Evolutionary conservation across 345 rosid species (phyloP), one percentile per base, ranked within the genome.

Genomic region (Mangifera indica): DNA sequence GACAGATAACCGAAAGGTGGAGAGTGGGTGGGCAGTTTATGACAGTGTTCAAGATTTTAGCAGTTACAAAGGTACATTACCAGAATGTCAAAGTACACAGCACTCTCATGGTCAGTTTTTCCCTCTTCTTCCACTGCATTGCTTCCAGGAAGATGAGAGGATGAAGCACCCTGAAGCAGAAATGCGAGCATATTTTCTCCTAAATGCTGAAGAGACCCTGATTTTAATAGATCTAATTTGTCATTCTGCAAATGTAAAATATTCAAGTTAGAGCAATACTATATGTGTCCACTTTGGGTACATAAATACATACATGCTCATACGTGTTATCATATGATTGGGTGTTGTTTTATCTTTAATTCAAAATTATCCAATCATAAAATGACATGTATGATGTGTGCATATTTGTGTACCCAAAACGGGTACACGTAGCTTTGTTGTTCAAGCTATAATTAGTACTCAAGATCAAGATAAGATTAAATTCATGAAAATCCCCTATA

Each of bases 161-260:
- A 86, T 74, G 97, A 58, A 74, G 80, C 96, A 82, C 77, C 76
- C 44, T 83, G 92, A 71, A 89, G 81, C 57, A 95, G 91, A 83
- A 92, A 95, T 71, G 96, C 87, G 74, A 95, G 99, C 92, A 92
- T 84, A 77, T 95, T 92, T 80, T 95, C 99, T 68, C 99, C 98
- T 69, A 87, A 89, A 87, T 95, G 98, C 83, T 95, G 99, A 69
- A 95, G 97, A 24, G 99, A 92, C 72, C 99, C 99, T 42, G 92
- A 74, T 79, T 92, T 89, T 76, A 95, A 70, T 40, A 95, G 87
- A 76, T 95, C 93, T 72, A 92, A 42, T 77, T 85, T 95, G 88
- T 95, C 99, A 76, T 95, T 95, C 99, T 95, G 91, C 84, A 81
- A 0, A 7, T 18, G 56, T 68, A 72, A 66, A 61, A 71, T 51